phyloP scores from a whole-genome alignment of 306 rosid genomes.

The Quercus gilva region DNA sequence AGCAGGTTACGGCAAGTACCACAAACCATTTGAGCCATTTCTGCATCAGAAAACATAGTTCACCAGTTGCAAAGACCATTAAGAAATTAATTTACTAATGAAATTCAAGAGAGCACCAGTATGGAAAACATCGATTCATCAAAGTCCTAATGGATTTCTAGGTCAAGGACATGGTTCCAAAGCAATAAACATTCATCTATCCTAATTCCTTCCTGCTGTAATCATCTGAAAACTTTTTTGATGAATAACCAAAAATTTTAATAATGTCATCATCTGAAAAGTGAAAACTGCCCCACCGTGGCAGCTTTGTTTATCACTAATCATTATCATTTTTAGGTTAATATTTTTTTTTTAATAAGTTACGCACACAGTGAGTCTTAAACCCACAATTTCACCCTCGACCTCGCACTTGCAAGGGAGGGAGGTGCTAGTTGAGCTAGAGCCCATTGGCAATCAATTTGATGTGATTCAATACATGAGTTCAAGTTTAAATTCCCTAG shows the following conservation, averaged over 20 bases:
- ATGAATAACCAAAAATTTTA: not conserved
- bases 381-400: no score
- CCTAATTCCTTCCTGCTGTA: not conserved
- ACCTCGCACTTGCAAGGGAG: no score
- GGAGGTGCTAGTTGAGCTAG: no score
- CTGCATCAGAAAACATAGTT: constrained; percentile 34
- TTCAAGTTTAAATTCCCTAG: no score
- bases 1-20: constrained; percentile 87
- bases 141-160: constrained; percentile 5
- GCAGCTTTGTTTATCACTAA: not conserved
- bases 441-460: no score
- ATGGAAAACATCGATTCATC: not conserved
- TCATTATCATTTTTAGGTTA: not conserved
- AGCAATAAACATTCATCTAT: not conserved
- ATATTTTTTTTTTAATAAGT: not conserved
- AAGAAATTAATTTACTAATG: not conserved
- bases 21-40: constrained; percentile 84
- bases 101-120: not conserved
- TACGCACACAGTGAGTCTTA: no score
- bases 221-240: not conserved
- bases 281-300: not conserved
- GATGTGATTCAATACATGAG: no score
- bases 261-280: not conserved
- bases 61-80: constrained; percentile 12
- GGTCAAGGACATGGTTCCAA: not conserved